Base-by-base conservation (phyloP, 371 early-diverging fungal genomes). In the Blakeslea trispora region DNA sequence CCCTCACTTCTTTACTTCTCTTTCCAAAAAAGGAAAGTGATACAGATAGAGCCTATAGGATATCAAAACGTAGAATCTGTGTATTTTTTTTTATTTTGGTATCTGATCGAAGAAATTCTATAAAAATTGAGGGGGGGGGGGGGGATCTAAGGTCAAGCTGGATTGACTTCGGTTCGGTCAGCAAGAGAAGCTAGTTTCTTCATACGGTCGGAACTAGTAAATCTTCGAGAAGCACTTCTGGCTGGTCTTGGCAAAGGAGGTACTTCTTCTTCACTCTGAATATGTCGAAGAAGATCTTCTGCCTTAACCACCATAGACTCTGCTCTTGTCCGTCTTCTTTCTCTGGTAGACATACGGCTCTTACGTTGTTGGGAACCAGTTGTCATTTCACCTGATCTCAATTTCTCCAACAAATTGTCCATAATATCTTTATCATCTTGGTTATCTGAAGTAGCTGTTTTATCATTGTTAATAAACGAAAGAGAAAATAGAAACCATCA, bases 371-470 rank as follows among this genome's bases (percentile, higher is more conserved):
- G 72, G 67, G 77, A 72, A 0, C 83, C 78, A 0, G 84, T 72
- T 23, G 86, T 80, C 53, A 84, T 72, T 54, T 89, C 90, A 6
- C 84, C 86, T 10, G 87, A 87, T 6, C 88, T 69, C 17, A 92
- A 72, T n/a, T 84, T 82, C 60, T 90, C 87, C n/a, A 92, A 71
- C 40, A 92, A 58, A 45, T 88, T 90, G 53, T 92, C 92, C 82
- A 92, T 90, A 48, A 90, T 87, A 53, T 89, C 90, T 58, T 91
- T 91, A 45, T 90, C 90, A 21, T 75, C 87, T 15, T 77, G 75
- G n/a, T 64, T 67, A 45, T 75, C 74, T 3, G 68, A 50, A 17
- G 37, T n/a, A 45, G 19, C 50, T 58, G n/a, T n/a, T n/a, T n/a
- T n/a, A n/a, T n/a, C n/a, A n/a, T n/a, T n/a, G n/a, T n/a, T n/a